Evolutionary conservation across 2,329 filamentous ascomycete genomes (phyloP), one percentile per base, ranked within the genome.

Genomic region (Trichophyton benhamiae): DNA sequence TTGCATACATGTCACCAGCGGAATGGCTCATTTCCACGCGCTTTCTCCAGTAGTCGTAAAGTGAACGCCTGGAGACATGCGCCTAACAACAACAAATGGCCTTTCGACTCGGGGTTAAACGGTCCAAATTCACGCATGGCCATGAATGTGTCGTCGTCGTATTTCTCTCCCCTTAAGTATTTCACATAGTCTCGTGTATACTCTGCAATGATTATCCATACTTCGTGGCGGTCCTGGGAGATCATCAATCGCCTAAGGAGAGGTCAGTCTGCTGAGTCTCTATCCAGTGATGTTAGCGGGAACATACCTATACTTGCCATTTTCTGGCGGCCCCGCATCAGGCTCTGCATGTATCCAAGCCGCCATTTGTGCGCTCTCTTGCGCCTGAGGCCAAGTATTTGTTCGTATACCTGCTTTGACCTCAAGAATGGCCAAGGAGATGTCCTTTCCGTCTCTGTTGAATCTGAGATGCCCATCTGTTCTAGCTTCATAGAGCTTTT

Each of bases 301-400:
- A 1, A 6, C 55, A 2, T 58, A 58, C 55, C 55, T 36, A 17
- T 58, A n/a, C n/a, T n/a, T n/a, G n/a, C n/a, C n/a, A n/a, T n/a
- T n/a, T n/a, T n/a, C n/a, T n/a, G n/a, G n/a, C n/a, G n/a, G n/a
- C n/a, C n/a, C n/a, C n/a, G n/a, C n/a, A n/a, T n/a, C n/a, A n/a
- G n/a, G 63, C 17, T 63, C 62, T n/a, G 48, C 60, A 59, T 53
- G 33, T 2, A 66, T 64, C 64, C 64, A 66, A 25, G 63, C 61
- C 22, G 60, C 64, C 61, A 66, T 62, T 44, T 64, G 64, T 0
- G 64, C 64, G 17, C 42, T 63, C 41, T 65, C 64, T 30, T 65
- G 63, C 20, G 13, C 59, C 57, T 63, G 20, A 48, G 55, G 25
- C 46, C 41, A 3, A 0, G 11, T 20, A 3, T 2, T 22, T 44